phyloP scores from a whole-genome alignment of 139 green algal genomes.

The Gonium pectorale region DNA sequence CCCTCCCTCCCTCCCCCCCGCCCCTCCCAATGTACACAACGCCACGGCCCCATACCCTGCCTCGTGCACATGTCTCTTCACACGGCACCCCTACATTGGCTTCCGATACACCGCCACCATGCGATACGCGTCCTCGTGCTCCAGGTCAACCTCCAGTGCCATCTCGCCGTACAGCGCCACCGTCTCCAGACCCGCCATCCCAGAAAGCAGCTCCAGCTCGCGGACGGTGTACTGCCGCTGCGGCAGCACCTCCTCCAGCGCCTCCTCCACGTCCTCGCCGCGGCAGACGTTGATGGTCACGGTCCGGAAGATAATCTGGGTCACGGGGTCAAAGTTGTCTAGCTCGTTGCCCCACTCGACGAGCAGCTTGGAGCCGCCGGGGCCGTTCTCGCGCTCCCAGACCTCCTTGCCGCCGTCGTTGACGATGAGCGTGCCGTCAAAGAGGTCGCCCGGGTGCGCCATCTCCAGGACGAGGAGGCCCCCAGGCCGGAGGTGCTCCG shows the following conservation, averaged over 20 bases:
- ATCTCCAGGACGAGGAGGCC: constrained; percentile 62
- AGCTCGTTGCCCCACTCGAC: constrained; percentile 73
- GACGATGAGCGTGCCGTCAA: constrained; percentile 60
- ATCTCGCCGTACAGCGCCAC: constrained; percentile 64
- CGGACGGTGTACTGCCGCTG: constrained; percentile 63
- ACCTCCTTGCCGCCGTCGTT: constrained; percentile 57
- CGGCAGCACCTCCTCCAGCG: constrained; percentile 61
- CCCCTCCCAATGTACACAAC: too few relatives aligned
- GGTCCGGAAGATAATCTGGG: constrained; percentile 65
- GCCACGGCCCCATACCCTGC: too few relatives aligned
- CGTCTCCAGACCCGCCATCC: constrained; percentile 51
- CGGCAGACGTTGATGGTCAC: constrained; percentile 61
- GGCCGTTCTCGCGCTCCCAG: constrained; percentile 61
- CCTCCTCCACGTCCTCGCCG: constrained; percentile 53
- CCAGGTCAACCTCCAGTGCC: constrained; percentile 48
- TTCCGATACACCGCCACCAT: constrained; percentile 62
- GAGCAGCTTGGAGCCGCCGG: constrained; percentile 57
- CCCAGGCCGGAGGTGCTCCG: constrained; percentile 45
- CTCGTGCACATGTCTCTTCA: too few relatives aligned
- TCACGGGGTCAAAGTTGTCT: constrained; percentile 72
- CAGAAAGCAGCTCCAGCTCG: constrained; percentile 59
- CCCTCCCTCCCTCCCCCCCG: too few relatives aligned
- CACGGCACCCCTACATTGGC: too few relatives aligned
- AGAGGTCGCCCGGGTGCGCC: constrained; percentile 60
- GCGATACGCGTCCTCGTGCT: constrained; percentile 69